A percentile compares a stretch with the other conserved stretches of the same genome.
Conservation (phyloP, 2,329 filamentous ascomycete species). For the Fusarium floridanum region DNA sequence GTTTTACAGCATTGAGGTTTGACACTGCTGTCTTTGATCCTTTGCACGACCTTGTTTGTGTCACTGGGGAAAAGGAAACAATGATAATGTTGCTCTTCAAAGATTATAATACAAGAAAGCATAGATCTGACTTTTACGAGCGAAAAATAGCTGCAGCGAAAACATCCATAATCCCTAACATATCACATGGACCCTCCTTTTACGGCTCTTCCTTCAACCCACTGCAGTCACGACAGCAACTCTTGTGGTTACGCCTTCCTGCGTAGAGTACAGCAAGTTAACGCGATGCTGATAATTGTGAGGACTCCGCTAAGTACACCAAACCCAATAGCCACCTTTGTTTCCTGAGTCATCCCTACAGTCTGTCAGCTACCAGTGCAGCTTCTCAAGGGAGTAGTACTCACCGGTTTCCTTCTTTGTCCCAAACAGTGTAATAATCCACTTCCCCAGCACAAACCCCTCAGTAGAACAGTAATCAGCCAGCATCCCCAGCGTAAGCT, state of each 20-base stretch:
- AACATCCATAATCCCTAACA: not conserved
- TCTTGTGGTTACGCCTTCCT: not conserved
- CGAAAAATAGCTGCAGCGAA: not conserved
- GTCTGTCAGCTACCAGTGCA: not conserved
- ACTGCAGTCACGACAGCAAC: not conserved
- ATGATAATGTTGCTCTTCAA: not conserved
- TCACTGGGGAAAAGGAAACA: too few relatives aligned
- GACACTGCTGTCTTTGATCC: too few relatives aligned
- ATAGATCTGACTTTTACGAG: not conserved
- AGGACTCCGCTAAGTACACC: conserved; percentile 2
- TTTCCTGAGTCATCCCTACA: not conserved
- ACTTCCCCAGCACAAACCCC: not conserved
- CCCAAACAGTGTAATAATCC: not conserved
- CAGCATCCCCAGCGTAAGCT: not conserved
- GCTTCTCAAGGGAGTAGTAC: not conserved
- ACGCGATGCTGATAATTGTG: not conserved
- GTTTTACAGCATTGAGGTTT: too few relatives aligned
- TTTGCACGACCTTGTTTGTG: too few relatives aligned
- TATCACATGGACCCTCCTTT: not conserved
- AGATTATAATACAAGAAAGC: not conserved
- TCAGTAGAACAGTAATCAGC: not conserved
- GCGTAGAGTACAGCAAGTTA: not conserved
- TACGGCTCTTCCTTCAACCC: not conserved
- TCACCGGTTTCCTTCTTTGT: not conserved
- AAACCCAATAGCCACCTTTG: not conserved